A percentile compares a stretch with the other conserved stretches of the same genome.
Conservation (phyloP, 2,329 filamentous ascomycete genomes). For the Cercospora zeina region DNA sequence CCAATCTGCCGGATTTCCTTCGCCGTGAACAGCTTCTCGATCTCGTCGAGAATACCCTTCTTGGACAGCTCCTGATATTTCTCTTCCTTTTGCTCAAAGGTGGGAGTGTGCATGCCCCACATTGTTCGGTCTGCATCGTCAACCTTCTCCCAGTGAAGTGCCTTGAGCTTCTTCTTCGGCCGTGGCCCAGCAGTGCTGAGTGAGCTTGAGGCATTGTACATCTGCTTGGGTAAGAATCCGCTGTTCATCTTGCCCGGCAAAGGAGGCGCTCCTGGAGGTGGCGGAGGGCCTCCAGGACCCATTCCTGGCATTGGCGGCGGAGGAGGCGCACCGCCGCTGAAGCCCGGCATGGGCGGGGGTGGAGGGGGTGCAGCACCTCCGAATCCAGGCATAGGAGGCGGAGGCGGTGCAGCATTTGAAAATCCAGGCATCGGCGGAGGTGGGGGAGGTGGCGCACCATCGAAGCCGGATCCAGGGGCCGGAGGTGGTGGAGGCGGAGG, state of each 20-base stretch:
- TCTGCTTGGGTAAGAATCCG: conserved; percentile 70
- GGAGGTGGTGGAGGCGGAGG: conserved; percentile 52
- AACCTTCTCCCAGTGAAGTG: conserved; percentile 98
- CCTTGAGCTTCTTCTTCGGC: conserved; percentile 99
- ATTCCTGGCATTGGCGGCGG: conserved; percentile 54
- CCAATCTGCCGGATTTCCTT: conserved; percentile 93
- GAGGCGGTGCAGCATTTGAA: conserved; percentile 41
- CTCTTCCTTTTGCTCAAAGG: conserved; percentile 86
- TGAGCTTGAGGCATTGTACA: conserved; percentile 57
- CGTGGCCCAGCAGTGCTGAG: conserved; percentile 76
- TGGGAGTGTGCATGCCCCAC: conserved; percentile 84
- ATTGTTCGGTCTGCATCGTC: conserved; percentile 88
- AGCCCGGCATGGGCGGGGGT: conserved; percentile 46
- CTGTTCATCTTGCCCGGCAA: conserved; percentile 60
- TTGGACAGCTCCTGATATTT: conserved; percentile 91
- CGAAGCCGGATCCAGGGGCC: conserved; percentile 47
- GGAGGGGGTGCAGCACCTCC: conserved; percentile 40
- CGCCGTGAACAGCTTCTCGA: conserved; percentile 95
- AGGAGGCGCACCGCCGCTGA: conserved; percentile 44
- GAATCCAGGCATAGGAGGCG: conserved; percentile 51
- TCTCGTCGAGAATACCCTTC: conserved; percentile 94
- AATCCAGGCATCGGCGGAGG: conserved; percentile 52
- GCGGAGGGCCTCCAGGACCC: conserved; percentile 60
- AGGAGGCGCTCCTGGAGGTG: conserved; percentile 67
- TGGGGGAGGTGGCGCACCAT: conserved; percentile 44